Conservation (phyloP, 2,329 filamentous ascomycete species). For the Neonectria punicea region DNA sequence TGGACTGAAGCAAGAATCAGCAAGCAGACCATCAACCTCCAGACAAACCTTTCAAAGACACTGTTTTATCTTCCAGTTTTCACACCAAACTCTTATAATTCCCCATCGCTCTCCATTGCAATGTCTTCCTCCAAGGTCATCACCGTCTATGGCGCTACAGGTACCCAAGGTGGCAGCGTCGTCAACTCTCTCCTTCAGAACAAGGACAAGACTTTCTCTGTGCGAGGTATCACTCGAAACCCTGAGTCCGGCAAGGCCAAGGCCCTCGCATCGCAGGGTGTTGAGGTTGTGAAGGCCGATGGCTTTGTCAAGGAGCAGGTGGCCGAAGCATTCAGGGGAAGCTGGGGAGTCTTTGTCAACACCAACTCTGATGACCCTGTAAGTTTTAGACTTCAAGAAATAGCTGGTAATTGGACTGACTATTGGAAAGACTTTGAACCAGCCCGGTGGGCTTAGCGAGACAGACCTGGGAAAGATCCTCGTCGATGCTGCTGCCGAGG, state of each 20-base stretch:
- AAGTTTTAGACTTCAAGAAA: slow-evolving; percentile 6
- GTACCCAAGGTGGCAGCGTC: slow-evolving; percentile 46
- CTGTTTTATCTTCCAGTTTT: not conserved
- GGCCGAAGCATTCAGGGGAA: slow-evolving; percentile 43
- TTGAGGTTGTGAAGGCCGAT: slow-evolving; percentile 47
- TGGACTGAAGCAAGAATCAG: slow-evolving; percentile 19
- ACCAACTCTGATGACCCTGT: slow-evolving; percentile 47
- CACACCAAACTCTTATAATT: not conserved
- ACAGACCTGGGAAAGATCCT: slow-evolving; percentile 49
- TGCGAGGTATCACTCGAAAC: slow-evolving; percentile 46
- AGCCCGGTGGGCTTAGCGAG: slow-evolving; percentile 45
- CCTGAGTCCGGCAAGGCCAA: slow-evolving; percentile 44
- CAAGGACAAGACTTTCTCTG: slow-evolving; percentile 38
- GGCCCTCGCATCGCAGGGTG: slow-evolving; percentile 36
- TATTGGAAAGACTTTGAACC: slow-evolving; percentile 35
- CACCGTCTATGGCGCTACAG: slow-evolving; percentile 48
- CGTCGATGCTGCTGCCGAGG: slow-evolving; percentile 47
- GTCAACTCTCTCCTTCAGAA: slow-evolving; percentile 46
- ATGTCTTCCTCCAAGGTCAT: slow-evolving; percentile 45
- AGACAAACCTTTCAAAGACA: slow-evolving; percentile 2
- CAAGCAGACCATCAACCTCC: slow-evolving; percentile 17
- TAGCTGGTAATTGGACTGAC: slow-evolving; percentile 12
- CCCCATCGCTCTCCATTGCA: not conserved
- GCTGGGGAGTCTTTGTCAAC: slow-evolving; percentile 49
- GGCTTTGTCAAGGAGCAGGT: slow-evolving; percentile 39